Conservation (phyloP, 2,329 filamentous ascomycete genomes). For the Sclerotinia glacialis region DNA sequence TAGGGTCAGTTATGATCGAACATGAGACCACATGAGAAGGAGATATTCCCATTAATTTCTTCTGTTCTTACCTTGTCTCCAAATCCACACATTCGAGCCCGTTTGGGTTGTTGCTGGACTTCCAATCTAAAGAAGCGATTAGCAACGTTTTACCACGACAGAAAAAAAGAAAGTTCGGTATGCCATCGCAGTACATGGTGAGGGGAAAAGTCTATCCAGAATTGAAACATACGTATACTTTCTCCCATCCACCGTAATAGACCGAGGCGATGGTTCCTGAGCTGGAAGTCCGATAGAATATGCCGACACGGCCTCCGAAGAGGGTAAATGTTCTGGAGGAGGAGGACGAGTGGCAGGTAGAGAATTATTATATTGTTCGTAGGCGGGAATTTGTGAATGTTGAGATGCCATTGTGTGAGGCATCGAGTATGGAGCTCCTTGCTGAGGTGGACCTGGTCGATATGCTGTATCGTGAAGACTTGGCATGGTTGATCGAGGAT, state of each 20-base stretch:
- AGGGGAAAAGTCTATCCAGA: background rate
- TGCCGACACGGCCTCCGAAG: slow-evolving; percentile 23
- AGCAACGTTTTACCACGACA: slow-evolving; percentile 21
- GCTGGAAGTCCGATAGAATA: slow-evolving; percentile 27
- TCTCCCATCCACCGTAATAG: slow-evolving; percentile 28
- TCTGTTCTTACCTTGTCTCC: slow-evolving; percentile 75
- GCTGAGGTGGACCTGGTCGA: slow-evolving; percentile 24
- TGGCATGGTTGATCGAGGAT: slow-evolving; percentile 25
- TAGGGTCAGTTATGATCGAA: background rate
- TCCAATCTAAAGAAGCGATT: slow-evolving; percentile 57
- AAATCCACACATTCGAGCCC: slow-evolving; percentile 98
- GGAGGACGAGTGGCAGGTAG: slow-evolving; percentile 27
- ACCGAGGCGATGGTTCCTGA: slow-evolving; percentile 27
- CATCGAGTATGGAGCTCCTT: slow-evolving; percentile 28
- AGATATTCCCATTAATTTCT: slow-evolving; percentile 14
- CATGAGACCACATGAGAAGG: slow-evolving; percentile 3
- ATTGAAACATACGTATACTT: slow-evolving; percentile 36
- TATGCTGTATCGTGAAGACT: slow-evolving; percentile 26
- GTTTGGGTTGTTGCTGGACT: slow-evolving; percentile 85
- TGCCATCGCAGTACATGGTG: slow-evolving; percentile 1
- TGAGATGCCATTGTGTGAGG: slow-evolving; percentile 27
- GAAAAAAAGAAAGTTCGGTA: background rate
- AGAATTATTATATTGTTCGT: slow-evolving; percentile 26
- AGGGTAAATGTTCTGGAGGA: slow-evolving; percentile 27
- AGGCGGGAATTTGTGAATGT: slow-evolving; percentile 26